Base-by-base conservation (phyloP, 2,329 filamentous ascomycete species). In the Madurella fahalii region DNA sequence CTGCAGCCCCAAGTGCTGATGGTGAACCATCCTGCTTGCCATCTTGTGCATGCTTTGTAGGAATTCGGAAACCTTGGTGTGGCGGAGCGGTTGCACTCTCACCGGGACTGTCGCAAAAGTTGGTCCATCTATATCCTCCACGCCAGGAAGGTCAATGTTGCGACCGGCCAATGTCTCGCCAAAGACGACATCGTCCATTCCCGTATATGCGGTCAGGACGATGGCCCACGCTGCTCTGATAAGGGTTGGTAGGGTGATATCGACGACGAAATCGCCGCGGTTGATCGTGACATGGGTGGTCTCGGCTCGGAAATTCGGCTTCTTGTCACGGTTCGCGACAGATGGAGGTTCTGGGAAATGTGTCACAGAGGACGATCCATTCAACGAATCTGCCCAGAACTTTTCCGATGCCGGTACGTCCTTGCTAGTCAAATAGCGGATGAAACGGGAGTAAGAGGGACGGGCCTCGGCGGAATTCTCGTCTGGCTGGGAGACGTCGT, bases 171-270 rank as follows among this genome's bases (percentile, higher is more conserved):
- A 52, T 0, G 64, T 63, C 16, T 63, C 61, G 1, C 62, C 64
- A 57, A 79, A 78, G 8, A 70, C 72, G 16, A 73, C 68, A n/a
- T 73, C 62, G 18, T 65, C 59, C 13, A 63, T 67, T 5, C 67
- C 69, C 2, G 72, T 69, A 54, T 72, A 73, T 17, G 63, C 63
- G 18, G 67, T 65, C 20, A 73, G 57, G 3, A 68, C 64, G 2
- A 74, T 57, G 9, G 67, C 70, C 72, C 72, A 74, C 5, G 72
- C 71, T 1, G 69, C 67, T 18, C 72, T 69, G 53, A 74, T 66
- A 2, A 66, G 48, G 3, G 59, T 63, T 2, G 58, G 60, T 3
- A 60, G 30, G 9, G 64, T 66, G 18, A 60, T 52, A 9, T 62
- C 59, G 20, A 46, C 41, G 2, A 40, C 34, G 12, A 60, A 42